These are phyloP conservation scores for Pouteria campechiana DNA, from an alignment of 179 eudicot genomes.

Conservation along the genomic window DNA sequence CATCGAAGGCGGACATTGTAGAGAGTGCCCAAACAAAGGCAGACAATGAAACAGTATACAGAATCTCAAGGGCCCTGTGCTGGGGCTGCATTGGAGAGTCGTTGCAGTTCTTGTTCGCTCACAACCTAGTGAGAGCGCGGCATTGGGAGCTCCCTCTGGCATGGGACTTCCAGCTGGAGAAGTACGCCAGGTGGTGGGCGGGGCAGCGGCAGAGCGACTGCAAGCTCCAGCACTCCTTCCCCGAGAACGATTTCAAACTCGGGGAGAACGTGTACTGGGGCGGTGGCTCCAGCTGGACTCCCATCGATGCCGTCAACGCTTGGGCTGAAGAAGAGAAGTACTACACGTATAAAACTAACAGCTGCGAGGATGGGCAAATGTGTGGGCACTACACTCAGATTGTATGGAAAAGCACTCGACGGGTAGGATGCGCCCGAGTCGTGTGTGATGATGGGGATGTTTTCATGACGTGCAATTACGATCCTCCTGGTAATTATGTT, in stretches of 20 bases:
- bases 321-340: constrained; percentile 81
- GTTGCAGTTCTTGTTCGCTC: constrained; percentile 43
- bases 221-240: constrained; percentile 50
- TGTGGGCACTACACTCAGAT: constrained; percentile 90
- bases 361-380: constrained; percentile 40
- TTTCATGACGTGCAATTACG: constrained; percentile 82
- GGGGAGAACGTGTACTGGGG: constrained; percentile 88
- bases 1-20: no score
- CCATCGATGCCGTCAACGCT: constrained; percentile 46
- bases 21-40: constrained; percentile 20
- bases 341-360: constrained; percentile 44
- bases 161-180: constrained; percentile 54
- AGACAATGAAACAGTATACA: constrained; percentile 36
- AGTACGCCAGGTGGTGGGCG: constrained; percentile 76
- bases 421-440: constrained; percentile 64
- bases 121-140: constrained; percentile 58
- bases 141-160: constrained; percentile 44
- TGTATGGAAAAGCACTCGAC: constrained; percentile 55
- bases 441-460: constrained; percentile 75
- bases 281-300: constrained; percentile 46
- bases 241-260: constrained; percentile 50
- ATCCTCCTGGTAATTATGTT: constrained; percentile 55
- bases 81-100: constrained; percentile 52
- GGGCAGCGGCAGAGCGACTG: constrained; percentile 45
- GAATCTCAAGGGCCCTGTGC: constrained; percentile 54